These are phyloP conservation scores for Trichoderma guizhouense DNA, from an alignment of 2,329 filamentous ascomycete species.

Conservation along the genomic window DNA sequence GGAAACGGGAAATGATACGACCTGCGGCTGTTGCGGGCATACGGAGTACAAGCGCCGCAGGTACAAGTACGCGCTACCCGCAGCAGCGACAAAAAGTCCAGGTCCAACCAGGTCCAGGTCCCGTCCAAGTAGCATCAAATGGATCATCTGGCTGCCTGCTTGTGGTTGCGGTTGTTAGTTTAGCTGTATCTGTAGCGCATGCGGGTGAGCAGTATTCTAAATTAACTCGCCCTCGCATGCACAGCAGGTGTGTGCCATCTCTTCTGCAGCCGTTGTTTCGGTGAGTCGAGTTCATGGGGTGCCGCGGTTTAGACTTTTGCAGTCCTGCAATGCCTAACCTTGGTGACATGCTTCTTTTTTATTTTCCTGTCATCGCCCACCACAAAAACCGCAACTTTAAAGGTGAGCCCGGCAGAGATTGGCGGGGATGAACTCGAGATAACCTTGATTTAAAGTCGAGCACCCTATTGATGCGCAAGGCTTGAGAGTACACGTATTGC, in stretches of 20 bases:
- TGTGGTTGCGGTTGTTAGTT: neutral
- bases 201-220: neutral
- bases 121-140: neutral
- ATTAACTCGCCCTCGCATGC: neutral
- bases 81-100: neutral
- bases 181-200: neutral
- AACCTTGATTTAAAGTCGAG: constrained; percentile 14
- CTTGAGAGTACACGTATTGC: neutral
- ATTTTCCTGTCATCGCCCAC: neutral
- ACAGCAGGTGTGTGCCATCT: neutral
- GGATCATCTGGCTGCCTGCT: neutral
- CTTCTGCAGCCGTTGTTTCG: neutral
- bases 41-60: constrained; percentile 7
- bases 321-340: neutral
- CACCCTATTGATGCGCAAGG: neutral
- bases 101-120: neutral
- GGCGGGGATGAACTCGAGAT: neutral
- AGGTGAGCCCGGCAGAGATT: neutral
- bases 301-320: neutral
- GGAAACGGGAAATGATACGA: constrained; percentile 6
- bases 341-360: neutral
- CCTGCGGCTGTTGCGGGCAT: constrained; percentile 7
- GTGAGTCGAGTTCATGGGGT: neutral
- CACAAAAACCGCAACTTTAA: neutral
- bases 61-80: neutral